Evolutionary conservation across 164 flowering plant genomes (phyloP), one percentile per base, ranked within the genome.

Genomic region (Vitis cinerea): DNA sequence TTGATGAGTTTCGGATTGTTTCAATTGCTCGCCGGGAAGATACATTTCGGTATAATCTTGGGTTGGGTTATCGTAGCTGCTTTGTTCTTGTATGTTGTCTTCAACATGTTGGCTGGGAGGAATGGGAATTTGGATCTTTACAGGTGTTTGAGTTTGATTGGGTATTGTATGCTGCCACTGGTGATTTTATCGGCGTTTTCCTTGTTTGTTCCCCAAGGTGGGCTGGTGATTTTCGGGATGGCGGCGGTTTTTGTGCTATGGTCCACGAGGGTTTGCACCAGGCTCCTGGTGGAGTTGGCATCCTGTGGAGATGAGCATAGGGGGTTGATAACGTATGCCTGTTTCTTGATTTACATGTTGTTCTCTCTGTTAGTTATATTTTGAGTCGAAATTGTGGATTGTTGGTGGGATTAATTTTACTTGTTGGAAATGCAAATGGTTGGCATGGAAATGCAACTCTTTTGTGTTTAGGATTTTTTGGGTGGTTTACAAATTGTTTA

Each of bases 21-120:
- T 70, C 97, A 94, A 73, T 72, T 94, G 44, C 90, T 94, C 47
- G 92, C 90, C 14, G 97, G 99, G 23, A 92, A 94, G 79, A 74
- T 94, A 37, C 97, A 92, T 61, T 94, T 94, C 60, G 97, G 97
- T 50, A 85, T 91, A 27, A 85, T 94, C 15, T 72, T 94, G 57
- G 98, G 98, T 1, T 94, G 97, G 98, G 85, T 90, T 54, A 83
- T 90, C 0, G 84, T 88, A 15, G 80, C 97, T 1, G 77, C 97
- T 2, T 70, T 90, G 55, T 92, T 94, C 66, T 63, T 94, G 15
- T 94, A 94, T 63, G 86, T 82, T 0, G 92, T 92, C 2, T 88
- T 88, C 64, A 92, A 92, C 72, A 92, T 92, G 92, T 71, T 94
- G 56, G 97, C 98, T 1, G 98, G 97, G 9, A 65, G 83, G 17